These are phyloP conservation scores for Spergularia azorica DNA, from an alignment of 179 eudicot genomes.

Conservation along the genomic window DNA sequence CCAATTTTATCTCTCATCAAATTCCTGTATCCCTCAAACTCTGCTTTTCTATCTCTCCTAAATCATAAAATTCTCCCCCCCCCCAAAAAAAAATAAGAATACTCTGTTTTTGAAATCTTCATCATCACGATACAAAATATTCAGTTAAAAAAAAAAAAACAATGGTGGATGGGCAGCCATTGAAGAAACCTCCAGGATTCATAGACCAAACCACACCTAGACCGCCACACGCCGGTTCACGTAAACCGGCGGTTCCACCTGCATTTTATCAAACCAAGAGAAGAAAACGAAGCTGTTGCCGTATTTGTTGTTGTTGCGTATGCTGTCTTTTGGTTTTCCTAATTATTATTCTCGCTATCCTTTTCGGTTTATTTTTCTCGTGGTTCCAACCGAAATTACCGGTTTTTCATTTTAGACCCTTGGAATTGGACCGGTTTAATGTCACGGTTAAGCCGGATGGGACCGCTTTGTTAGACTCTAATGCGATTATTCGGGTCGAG, in stretches of 20 bases:
- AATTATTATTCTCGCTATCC: constrained; percentile 8
- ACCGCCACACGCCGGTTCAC: neutral
- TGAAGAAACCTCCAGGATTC: constrained; percentile 36
- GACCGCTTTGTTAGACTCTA: constrained; percentile 10
- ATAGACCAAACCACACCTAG: neutral
- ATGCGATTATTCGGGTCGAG: constrained; percentile 23
- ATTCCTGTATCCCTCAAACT: neutral
- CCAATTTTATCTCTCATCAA: constrained; percentile 3
- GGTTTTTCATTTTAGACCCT: constrained; percentile 22
- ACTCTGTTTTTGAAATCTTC: neutral
- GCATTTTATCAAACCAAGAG: constrained; percentile 23
- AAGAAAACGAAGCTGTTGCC: constrained; percentile 22
- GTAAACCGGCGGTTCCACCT: constrained; percentile 21
- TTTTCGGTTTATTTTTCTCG: constrained; percentile 23
- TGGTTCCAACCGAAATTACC: constrained; percentile 35
- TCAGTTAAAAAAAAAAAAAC: neutral
- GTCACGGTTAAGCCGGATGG: constrained; percentile 12
- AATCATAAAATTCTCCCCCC: neutral
- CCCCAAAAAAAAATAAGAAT: neutral
- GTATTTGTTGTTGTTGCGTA: constrained; percentile 19
- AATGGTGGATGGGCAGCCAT: constrained; percentile 27
- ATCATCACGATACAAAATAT: no score
- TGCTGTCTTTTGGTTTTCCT: constrained; percentile 13
- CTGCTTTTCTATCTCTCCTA: neutral
- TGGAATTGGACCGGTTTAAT: constrained; percentile 26